These are phyloP conservation scores for Pleochaeta shiraiana DNA, from an alignment of 2,329 filamentous ascomycete genomes.

Conservation along the genomic window DNA sequence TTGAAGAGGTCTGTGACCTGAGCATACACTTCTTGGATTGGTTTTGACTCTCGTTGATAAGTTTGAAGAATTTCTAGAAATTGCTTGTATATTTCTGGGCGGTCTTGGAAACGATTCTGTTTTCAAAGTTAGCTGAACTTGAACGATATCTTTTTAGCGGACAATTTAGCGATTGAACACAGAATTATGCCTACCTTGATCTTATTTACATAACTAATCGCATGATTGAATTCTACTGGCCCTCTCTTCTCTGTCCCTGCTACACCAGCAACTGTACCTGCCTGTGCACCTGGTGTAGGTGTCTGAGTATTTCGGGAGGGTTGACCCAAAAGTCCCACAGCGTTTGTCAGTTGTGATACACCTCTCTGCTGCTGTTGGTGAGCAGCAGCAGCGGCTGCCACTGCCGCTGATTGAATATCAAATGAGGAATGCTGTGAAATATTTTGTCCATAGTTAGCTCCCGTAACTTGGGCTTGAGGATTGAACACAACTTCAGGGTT, in stretches of 20 bases:
- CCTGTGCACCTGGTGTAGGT: slow-evolving; percentile 32
- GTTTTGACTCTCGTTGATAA: slow-evolving; percentile 94
- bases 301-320: slow-evolving; percentile 33
- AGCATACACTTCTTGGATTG: slow-evolving; percentile 93
- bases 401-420: slow-evolving; percentile 22
- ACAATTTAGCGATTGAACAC: no score
- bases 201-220: slow-evolving; percentile 98
- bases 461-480: slow-evolving; percentile 30
- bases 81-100: slow-evolving; percentile 98
- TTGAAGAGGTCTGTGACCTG: slow-evolving; percentile 92
- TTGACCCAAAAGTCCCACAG: slow-evolving; percentile 23
- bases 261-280: slow-evolving; percentile 38
- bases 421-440: slow-evolving; percentile 21
- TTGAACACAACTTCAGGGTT: slow-evolving; percentile 41
- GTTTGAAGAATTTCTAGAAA: slow-evolving; percentile 97
- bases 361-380: slow-evolving; percentile 45
- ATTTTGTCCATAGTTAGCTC: slow-evolving; percentile 24
- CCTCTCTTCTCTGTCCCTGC: slow-evolving; percentile 61
- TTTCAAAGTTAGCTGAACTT: background rate
- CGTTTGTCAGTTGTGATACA: slow-evolving; percentile 42
- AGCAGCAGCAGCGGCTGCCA: slow-evolving; percentile 19
- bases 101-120: slow-evolving; percentile 88
- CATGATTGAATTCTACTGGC: slow-evolving; percentile 96
- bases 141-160: no score
- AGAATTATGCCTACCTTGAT: slow-evolving; percentile 69